Evolutionary conservation across 352 stramenopile species (phyloP), one percentile per base, ranked within the genome.

Genomic region (Pythium oligandrum): DNA sequence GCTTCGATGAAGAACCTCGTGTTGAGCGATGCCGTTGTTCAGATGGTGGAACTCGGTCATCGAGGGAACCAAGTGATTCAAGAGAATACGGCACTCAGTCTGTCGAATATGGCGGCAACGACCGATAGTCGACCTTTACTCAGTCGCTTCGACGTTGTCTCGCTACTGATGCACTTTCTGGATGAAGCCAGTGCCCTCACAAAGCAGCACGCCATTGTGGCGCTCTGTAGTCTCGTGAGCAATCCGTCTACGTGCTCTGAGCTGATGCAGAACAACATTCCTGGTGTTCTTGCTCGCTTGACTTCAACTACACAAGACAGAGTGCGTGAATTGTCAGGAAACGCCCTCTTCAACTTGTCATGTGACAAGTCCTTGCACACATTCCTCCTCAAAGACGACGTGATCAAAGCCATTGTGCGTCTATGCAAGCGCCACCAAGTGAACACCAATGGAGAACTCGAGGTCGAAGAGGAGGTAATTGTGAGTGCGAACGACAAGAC

Each of bases 291-390:
- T 2, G 73, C 78, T 1, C 67, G 57, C 1, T 59, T 90, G 11
- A 71, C 78, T 0, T 45, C 50, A 10, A 72, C 67, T 1, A 61
- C 72, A 8, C 59, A 78, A 12, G 73, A 89, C 33, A 73, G 75
- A 37, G 73, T 89, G 0, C 73, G 77, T 7, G 83, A 92, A 32
- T 63, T 92, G 4, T 90, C 78, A 32, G 73, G 77, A 8, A 86
- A 82, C n/a, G 77, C 77, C 17, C 64, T 92, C 1, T 89, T 88
- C 55, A 93, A 92, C 36, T 57, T 91, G n/a, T 92, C 81, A 6
- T 88, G 79, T 40, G 77, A 89, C 34, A 80, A 78, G 57, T 75
- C 64, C n/a, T 59, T 89, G 6, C 74, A 88, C 43, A 66, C 47
- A 3, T 86, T 83, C 44, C 37, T 91, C 37, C 56, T 93, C 37